These are phyloP conservation scores for Penicillium paxilli DNA, from an alignment of 495 filamentous ascomycete genomes.

Conservation along the genomic window DNA sequence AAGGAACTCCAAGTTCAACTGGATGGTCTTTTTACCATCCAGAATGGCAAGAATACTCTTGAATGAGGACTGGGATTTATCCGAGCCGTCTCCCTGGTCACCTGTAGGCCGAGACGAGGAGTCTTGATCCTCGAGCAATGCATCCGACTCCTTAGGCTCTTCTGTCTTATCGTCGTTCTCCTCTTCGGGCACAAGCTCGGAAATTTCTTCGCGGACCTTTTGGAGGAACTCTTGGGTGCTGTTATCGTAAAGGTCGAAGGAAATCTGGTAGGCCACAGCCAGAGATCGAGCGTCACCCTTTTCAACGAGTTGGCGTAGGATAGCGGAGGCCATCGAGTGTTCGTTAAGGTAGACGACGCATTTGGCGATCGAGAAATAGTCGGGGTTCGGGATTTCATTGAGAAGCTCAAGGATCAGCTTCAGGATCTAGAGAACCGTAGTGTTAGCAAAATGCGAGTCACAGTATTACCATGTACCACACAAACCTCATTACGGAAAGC, in stretches of 20 bases:
- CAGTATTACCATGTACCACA: background rate
- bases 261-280: constrained; percentile 92
- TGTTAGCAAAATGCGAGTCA: constrained; percentile 15
- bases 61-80: constrained; percentile 61
- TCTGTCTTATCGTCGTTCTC: constrained; percentile 43
- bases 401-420: constrained; percentile 84
- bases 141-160: constrained; percentile 55
- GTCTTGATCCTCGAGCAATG: constrained; percentile 48
- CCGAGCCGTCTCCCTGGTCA: constrained; percentile 41
- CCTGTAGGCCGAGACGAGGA: constrained; percentile 39
- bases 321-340: constrained; percentile 84
- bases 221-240: constrained; percentile 95
- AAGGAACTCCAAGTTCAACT: constrained; percentile 92
- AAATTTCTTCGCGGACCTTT: constrained; percentile 82
- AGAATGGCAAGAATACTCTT: constrained; percentile 83
- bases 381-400: constrained; percentile 83
- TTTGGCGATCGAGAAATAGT: constrained; percentile 97
- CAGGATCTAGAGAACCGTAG: constrained; percentile 59
- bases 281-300: constrained; percentile 74
- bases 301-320: constrained; percentile 78
- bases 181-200: constrained; percentile 55
- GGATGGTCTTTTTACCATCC: constrained; percentile 86
- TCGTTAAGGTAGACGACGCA: constrained; percentile 97
- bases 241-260: constrained; percentile 97
- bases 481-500: constrained; percentile 75